These are phyloP conservation scores for Dactylellina cionopaga DNA, from an alignment of 2,329 filamentous ascomycete species.

Conservation along the genomic window DNA sequence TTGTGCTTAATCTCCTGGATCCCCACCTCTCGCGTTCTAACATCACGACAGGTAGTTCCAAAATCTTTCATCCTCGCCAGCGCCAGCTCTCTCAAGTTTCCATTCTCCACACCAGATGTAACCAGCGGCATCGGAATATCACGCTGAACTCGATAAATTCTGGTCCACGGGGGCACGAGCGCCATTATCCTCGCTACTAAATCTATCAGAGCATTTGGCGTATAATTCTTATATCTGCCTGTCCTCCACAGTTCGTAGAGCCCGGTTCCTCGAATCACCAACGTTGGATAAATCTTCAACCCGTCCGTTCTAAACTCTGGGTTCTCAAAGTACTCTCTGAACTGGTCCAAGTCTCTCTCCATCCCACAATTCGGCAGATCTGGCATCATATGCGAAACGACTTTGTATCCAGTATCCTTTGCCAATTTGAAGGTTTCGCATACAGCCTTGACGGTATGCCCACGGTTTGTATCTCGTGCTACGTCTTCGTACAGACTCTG, in stretches of 20 bases:
- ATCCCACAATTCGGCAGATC: slow-evolving; percentile 97
- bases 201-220: slow-evolving; percentile 93
- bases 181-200: slow-evolving; percentile 95
- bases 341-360: slow-evolving; percentile 96
- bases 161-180: slow-evolving; percentile 94
- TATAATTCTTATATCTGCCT: slow-evolving; percentile 97
- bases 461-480: slow-evolving; percentile 95
- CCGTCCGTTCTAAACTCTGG: slow-evolving; percentile 96
- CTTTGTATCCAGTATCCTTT: slow-evolving; percentile 98
- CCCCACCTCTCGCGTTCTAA: slow-evolving; percentile 93
- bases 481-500: slow-evolving; percentile 98
- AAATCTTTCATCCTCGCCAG: slow-evolving; percentile 99
- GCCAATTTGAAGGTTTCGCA: slow-evolving; percentile 96
- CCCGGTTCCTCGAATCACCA: slow-evolving; percentile 95
- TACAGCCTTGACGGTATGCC: slow-evolving; percentile 93
- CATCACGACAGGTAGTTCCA: slow-evolving; percentile 94
- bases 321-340: slow-evolving; percentile 97
- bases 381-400: slow-evolving; percentile 99
- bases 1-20: slow-evolving; percentile 99
- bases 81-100: slow-evolving; percentile 91
- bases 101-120: slow-evolving; percentile 98
- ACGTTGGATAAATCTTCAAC: slow-evolving; percentile 95
- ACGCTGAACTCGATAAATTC: slow-evolving; percentile 97
- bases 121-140: slow-evolving; percentile 99
- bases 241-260: slow-evolving; percentile 98